A percentile compares a stretch with the other conserved stretches of the same genome.
phyloP scores from a whole-genome alignment of 2,329 filamentous ascomycete genomes.

The Ophiostoma piceae region DNA sequence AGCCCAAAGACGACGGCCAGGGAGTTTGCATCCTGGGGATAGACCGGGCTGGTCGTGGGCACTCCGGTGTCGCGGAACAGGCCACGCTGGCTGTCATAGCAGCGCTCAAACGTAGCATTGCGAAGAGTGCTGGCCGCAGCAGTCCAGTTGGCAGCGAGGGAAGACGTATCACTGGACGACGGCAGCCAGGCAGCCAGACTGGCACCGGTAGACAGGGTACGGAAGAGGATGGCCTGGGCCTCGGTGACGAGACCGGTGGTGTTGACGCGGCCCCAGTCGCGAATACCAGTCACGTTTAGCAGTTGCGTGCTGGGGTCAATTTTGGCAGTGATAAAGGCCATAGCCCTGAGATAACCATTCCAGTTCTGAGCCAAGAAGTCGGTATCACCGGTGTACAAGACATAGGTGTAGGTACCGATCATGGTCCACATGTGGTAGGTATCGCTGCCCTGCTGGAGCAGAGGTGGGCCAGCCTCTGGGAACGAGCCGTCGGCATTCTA shows the following conservation, averaged over 20 bases:
- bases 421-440: slow-evolving; percentile 41
- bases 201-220: slow-evolving; percentile 49
- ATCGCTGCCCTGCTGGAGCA: slow-evolving; percentile 34
- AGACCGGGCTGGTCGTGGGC: slow-evolving; percentile 41
- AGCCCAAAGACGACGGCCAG: slow-evolving; percentile 49
- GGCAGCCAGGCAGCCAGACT: slow-evolving; percentile 44
- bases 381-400: slow-evolving; percentile 48
- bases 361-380: slow-evolving; percentile 34
- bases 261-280: slow-evolving; percentile 49
- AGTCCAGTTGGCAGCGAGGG: slow-evolving; percentile 47
- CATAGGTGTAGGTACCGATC: slow-evolving; percentile 52
- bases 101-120: slow-evolving; percentile 42
- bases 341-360: slow-evolving; percentile 33
- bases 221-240: slow-evolving; percentile 50
- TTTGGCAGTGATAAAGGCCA: slow-evolving; percentile 32
- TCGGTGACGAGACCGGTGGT: slow-evolving; percentile 47
- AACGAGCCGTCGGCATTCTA: slow-evolving; percentile 40
- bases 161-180: slow-evolving; percentile 37
- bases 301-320: slow-evolving; percentile 35
- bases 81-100: slow-evolving; percentile 45
- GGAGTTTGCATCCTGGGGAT: slow-evolving; percentile 57
- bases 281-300: slow-evolving; percentile 45
- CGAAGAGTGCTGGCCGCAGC: slow-evolving; percentile 39
- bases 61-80: slow-evolving; percentile 50
- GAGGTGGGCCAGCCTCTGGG: slow-evolving; percentile 48